Conservation (phyloP, 345 rosid species). For the Melastoma malabathricum region DNA sequence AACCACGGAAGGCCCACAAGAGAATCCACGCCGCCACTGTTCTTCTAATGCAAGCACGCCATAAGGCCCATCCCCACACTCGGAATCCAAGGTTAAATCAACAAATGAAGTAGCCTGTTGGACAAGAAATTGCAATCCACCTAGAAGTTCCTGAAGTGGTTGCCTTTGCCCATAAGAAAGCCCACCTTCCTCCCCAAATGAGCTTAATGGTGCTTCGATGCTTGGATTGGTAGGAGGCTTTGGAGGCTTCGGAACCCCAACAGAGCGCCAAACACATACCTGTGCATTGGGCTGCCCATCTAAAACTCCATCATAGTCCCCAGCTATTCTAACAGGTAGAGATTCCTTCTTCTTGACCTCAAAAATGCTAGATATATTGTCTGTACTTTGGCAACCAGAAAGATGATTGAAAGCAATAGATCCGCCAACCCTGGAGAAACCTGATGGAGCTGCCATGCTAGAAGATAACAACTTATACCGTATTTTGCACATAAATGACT, state of each 20-base stretch:
- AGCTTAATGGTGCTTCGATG: conserved; percentile 59
- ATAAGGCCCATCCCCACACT: conserved; percentile 85
- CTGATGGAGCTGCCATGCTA: conserved; percentile 25
- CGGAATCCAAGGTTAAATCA: conserved; percentile 85
- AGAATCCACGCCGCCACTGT: conserved; percentile 85
- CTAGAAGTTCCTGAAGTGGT: conserved; percentile 88
- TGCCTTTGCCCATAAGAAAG: conserved; percentile 80
- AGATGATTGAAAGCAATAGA: conserved; percentile 48
- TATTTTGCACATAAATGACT: conserved; percentile 81
- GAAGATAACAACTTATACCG: conserved; percentile 57
- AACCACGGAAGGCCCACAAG: conserved; percentile 89
- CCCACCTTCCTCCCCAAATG: conserved; percentile 65
- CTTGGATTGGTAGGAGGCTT: conserved; percentile 51
- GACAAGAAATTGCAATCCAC: conserved; percentile 73
- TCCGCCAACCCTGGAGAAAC: conserved; percentile 49
- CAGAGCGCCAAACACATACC: conserved; percentile 96
- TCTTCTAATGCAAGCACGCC: conserved; percentile 99
- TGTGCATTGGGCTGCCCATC: conserved; percentile 79
- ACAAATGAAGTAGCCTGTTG: conserved; percentile 98
- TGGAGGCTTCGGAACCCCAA: conserved; percentile 66
- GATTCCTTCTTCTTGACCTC: conserved; percentile 76
- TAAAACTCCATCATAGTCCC: conserved; percentile 68
- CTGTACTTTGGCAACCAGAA: conserved; percentile 67
- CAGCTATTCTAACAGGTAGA: conserved; percentile 83
- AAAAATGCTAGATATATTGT: conserved; percentile 57